A percentile compares a stretch with the other conserved stretches of the same genome.
These are phyloP conservation scores for Starmerella bombi DNA, from an alignment of 805 yeast species.

Conservation along the genomic window DNA sequence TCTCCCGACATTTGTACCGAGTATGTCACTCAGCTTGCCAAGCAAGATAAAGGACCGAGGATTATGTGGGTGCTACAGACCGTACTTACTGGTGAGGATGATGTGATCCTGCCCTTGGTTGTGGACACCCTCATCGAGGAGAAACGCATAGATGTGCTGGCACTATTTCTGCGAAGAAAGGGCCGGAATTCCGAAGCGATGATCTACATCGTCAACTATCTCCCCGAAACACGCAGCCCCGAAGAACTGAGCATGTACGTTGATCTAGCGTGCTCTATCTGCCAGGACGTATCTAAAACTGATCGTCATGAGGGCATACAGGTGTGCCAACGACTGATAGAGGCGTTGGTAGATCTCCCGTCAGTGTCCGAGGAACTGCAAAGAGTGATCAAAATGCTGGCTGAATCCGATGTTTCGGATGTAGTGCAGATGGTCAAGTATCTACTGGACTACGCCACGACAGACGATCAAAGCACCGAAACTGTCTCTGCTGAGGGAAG, in stretches of 20 bases:
- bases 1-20: constrained; percentile 2
- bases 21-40: constrained; percentile 12
- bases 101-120: constrained; percentile 23
- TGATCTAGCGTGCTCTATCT: constrained; percentile 19
- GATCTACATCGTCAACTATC: constrained; percentile 24
- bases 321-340: constrained; percentile 32
- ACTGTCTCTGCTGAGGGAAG: too few relatives aligned
- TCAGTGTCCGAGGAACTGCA: not conserved
- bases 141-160: constrained; percentile 23
- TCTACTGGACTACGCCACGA: not conserved
- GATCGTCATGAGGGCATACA: constrained; percentile 24
- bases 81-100: constrained; percentile 23
- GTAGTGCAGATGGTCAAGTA: not conserved
- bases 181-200: constrained; percentile 23
- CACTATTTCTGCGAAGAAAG: constrained; percentile 20
- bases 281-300: constrained; percentile 12
- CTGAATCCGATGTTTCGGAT: constrained; percentile 2
- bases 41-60: not conserved
- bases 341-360: constrained; percentile 27
- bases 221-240: constrained; percentile 6
- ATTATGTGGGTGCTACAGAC: constrained; percentile 18
- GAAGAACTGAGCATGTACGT: constrained; percentile 13
- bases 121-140: constrained; percentile 23
- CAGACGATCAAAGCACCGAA: not conserved
- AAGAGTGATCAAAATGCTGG: not conserved